Evolutionary conservation across 2,329 filamentous ascomycete species (phyloP).

Genomic region (Nigrograna mackinnonii): DNA sequence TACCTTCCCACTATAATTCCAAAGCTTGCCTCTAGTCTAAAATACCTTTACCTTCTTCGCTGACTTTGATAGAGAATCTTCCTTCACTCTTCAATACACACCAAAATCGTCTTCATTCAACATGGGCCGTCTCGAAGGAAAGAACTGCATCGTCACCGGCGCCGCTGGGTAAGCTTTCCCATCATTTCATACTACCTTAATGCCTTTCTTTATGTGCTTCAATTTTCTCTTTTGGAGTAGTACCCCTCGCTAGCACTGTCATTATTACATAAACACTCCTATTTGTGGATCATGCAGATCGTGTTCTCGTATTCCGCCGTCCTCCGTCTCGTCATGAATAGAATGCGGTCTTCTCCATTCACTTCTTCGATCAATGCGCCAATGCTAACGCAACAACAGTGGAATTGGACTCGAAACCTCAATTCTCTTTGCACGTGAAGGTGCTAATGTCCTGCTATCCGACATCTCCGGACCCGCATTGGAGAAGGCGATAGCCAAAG

Average conservation of each 20-base stretch:
- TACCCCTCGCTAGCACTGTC: no score
- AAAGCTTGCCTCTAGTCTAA: constrained; percentile 23
- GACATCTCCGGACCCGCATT: constrained; percentile 82
- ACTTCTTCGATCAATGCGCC: constrained; percentile 1
- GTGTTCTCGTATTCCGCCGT: no score
- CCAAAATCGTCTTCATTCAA: constrained; percentile 26
- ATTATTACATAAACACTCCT: no score
- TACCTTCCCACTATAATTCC: constrained; percentile 16
- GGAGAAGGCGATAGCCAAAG: constrained; percentile 74
- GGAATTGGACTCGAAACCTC: constrained; percentile 92
- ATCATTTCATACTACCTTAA: background rate
- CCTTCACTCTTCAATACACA: background rate
- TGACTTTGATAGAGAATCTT: constrained; percentile 14
- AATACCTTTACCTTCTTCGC: constrained; percentile 6
- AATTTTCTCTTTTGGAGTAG: background rate
- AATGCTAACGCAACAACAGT: constrained; percentile 51
- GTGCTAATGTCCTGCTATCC: constrained; percentile 81
- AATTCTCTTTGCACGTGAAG: constrained; percentile 88
- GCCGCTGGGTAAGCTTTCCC: constrained; percentile 68
- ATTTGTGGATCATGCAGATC: no score
- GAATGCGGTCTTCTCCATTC: no score
- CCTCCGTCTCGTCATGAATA: no score
- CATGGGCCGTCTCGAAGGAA: constrained; percentile 61
- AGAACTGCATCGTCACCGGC: constrained; percentile 79
- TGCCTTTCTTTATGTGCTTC: constrained; percentile 1